These are phyloP conservation scores for Penicillium cosmopolitanum DNA, from an alignment of 495 filamentous ascomycete genomes.

Conservation along the genomic window DNA sequence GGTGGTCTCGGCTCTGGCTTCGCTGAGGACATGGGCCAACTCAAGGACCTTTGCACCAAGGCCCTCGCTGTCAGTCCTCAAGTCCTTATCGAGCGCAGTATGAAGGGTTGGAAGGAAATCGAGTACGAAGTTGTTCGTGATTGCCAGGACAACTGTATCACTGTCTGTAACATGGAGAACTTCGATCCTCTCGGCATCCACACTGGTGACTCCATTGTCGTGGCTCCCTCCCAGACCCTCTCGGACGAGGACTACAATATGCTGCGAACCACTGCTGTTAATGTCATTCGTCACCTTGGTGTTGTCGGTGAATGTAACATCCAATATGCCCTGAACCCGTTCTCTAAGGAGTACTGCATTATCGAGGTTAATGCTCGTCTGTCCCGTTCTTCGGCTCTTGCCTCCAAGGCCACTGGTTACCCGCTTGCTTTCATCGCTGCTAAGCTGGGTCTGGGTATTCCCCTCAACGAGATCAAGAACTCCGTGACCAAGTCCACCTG, in stretches of 20 bases:
- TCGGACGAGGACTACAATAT: slow-evolving; percentile 99
- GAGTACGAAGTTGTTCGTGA: slow-evolving; percentile 99
- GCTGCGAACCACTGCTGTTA: slow-evolving; percentile 97
- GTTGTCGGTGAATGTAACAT: slow-evolving; percentile 99
- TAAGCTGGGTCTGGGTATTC: slow-evolving; percentile 92
- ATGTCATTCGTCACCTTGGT: slow-evolving; percentile 94
- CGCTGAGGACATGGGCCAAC: slow-evolving; percentile 84
- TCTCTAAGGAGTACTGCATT: slow-evolving; percentile 96
- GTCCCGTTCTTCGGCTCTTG: slow-evolving; percentile 92
- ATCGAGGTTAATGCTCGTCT: slow-evolving; percentile 99
- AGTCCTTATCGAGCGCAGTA: slow-evolving; percentile 93
- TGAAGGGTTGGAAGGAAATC: slow-evolving; percentile 99
- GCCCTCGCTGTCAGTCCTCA: slow-evolving; percentile 95
- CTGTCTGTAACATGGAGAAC: slow-evolving; percentile 99
- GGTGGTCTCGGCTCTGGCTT: slow-evolving; percentile 96
- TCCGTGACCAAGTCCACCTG: slow-evolving; percentile 95
- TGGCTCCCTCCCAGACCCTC: slow-evolving; percentile 94
- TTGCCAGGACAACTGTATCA: slow-evolving; percentile 97
- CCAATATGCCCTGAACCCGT: slow-evolving; percentile 96
- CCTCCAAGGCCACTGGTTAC: slow-evolving; percentile 97
- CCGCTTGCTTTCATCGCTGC: slow-evolving; percentile 96
- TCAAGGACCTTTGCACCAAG: slow-evolving; percentile 90
- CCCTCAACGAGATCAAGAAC: slow-evolving; percentile 95
- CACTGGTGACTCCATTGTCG: slow-evolving; percentile 97
- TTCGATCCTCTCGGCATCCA: slow-evolving; percentile 98